Evolutionary conservation across 345 rosid genomes (phyloP).

Genomic region (Eucalyptus coolabah): DNA sequence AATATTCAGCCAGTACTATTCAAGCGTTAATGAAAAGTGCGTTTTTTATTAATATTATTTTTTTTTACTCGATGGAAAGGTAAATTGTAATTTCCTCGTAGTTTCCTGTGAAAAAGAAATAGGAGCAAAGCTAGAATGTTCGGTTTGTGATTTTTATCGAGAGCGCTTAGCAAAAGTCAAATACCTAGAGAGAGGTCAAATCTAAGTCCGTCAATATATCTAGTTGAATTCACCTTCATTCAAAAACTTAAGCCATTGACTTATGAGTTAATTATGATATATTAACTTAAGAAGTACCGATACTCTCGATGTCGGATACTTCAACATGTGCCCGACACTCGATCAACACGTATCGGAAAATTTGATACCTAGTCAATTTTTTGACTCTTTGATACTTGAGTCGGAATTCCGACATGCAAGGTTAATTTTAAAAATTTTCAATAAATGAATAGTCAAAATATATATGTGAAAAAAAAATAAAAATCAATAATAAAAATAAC

Average conservation of each 20-base stretch:
- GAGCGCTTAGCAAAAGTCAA: neutral
- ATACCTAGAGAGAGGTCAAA: neutral
- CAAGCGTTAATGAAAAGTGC: neutral
- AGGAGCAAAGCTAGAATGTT: neutral
- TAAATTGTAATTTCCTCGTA: neutral
- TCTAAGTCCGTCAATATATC: accelerated
- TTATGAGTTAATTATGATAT: no score
- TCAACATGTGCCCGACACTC: accelerated
- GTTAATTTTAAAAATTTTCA: no score
- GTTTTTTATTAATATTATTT: neutral
- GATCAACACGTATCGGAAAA: accelerated
- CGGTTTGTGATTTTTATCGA: neutral
- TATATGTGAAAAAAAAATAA: no score
- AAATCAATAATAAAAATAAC: no score
- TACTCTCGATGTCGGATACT: accelerated
- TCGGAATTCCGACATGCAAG: accelerated
- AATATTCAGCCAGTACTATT: neutral
- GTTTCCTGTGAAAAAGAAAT: neutral
- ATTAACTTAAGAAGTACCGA: accelerated
- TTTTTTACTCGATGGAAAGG: neutral
- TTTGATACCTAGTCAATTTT: no score
- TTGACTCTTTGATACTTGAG: no score
- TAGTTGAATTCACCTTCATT: no score
- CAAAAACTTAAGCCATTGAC: no score
- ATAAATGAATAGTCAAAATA: no score